Conservation (phyloP, 257 asterid genomes). For the Salvia miltiorrhiza region DNA sequence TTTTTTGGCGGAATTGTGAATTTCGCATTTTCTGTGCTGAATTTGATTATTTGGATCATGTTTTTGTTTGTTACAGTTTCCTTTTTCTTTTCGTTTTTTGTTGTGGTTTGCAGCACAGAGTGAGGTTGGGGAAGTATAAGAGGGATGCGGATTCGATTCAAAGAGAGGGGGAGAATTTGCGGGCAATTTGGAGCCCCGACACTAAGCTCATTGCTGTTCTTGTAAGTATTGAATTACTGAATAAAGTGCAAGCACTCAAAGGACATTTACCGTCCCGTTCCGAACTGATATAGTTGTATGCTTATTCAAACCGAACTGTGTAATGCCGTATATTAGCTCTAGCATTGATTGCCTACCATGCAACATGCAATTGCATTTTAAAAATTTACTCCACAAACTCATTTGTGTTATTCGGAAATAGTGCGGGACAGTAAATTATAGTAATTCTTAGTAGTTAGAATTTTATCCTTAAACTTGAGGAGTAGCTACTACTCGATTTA, state of each 20-base stretch:
- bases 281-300: background rate
- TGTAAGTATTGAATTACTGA: constrained; percentile 53
- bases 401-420: constrained; percentile 1
- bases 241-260: background rate
- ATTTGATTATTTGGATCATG: background rate
- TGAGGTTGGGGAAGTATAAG: constrained; percentile 88
- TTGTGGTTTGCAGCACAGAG: constrained; percentile 74
- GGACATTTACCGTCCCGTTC: background rate
- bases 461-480: background rate
- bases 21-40: constrained; percentile 8
- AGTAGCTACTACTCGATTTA: background rate
- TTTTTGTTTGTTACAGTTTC: background rate
- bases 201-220: constrained; percentile 81
- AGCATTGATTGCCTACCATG: background rate
- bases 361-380: background rate
- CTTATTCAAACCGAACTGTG: background rate
- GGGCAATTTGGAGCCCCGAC: constrained; percentile 94
- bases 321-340: background rate
- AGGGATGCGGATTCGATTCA: constrained; percentile 66
- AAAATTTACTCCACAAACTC: background rate
- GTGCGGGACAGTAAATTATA: background rate
- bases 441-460: background rate
- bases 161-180: constrained; percentile 85
- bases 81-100: background rate
- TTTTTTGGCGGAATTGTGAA: constrained; percentile 6